These are phyloP conservation scores for Dioscorea cayenensis DNA, from an alignment of 116 monocot species.

Conservation along the genomic window DNA sequence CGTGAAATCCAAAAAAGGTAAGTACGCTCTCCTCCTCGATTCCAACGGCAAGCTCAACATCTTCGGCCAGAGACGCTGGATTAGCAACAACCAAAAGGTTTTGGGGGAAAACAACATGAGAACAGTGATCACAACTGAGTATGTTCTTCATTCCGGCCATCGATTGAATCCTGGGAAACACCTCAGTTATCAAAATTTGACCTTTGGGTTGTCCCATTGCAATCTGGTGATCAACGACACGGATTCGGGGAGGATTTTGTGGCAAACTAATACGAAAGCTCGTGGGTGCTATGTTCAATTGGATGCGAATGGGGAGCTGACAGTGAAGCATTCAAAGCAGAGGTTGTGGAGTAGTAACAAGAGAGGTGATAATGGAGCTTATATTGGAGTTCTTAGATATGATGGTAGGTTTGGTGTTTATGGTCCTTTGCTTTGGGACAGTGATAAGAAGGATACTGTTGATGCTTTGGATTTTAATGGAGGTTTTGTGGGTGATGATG, in stretches of 20 bases:
- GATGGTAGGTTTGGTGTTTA: background rate
- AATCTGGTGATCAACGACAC: background rate
- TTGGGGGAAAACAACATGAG: background rate
- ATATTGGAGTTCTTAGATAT: background rate
- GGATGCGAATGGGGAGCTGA: background rate
- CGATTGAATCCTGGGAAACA: background rate
- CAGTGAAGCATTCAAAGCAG: background rate
- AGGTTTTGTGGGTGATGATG: too few species aligned
- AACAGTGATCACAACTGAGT: background rate
- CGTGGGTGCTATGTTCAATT: background rate
- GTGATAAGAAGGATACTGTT: background rate
- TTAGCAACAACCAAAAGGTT: background rate
- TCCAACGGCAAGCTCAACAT: background rate
- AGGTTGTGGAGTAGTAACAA: background rate
- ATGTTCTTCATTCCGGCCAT: background rate
- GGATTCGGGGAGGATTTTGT: background rate
- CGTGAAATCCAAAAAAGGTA: background rate
- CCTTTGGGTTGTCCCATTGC: background rate
- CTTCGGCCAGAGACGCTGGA: background rate
- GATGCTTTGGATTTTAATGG: background rate
- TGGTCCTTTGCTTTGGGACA: background rate
- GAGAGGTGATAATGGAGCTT: background rate
- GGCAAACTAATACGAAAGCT: background rate
- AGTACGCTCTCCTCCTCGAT: background rate
- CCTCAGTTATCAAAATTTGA: background rate